Percentiles rank a stretch among this genome's conserved stretches.
phyloP scores from a whole-genome alignment of 2,329 filamentous ascomycete species.

The Claviceps sp. region DNA sequence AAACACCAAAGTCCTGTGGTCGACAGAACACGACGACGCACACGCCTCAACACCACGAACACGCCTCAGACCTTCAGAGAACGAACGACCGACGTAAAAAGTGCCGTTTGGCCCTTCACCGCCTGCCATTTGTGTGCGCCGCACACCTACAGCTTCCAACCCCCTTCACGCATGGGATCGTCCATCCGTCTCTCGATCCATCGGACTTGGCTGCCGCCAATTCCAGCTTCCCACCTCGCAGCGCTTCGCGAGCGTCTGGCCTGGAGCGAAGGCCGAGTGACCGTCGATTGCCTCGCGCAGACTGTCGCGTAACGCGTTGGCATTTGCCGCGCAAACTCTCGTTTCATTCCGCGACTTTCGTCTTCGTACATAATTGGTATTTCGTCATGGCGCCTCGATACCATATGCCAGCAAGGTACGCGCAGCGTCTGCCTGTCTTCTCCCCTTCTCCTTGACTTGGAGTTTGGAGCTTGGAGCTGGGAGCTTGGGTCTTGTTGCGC shows the following conservation, averaged over 20 bases:
- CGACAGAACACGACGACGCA: neutral
- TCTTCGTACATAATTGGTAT: neutral
- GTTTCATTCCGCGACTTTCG: neutral
- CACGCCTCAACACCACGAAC: neutral
- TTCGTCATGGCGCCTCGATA: conserved; percentile 7
- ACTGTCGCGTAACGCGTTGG: neutral
- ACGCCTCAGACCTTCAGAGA: too few species aligned
- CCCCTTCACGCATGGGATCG: neutral
- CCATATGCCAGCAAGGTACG: conserved; percentile 7
- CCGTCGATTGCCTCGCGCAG: neutral
- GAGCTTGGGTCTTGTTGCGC: too few species aligned
- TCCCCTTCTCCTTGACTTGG: neutral
- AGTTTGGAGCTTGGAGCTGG: too few species aligned
- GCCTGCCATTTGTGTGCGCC: neutral
- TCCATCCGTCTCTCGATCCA: neutral
- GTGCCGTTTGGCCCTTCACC: neutral
- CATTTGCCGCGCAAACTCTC: neutral
- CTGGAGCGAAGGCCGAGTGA: neutral
- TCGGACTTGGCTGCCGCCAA: neutral
- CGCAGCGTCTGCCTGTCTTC: neutral
- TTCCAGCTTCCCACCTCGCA: neutral
- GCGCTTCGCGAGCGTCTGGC: neutral
- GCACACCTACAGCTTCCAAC: neutral
- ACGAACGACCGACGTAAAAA: too few species aligned
- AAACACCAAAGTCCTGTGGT: neutral